A percentile compares a stretch with the other conserved stretches of the same genome.
These are phyloP conservation scores for Gossypium davidsonii DNA, from an alignment of 441 rosid genomes.

Conservation along the genomic window DNA sequence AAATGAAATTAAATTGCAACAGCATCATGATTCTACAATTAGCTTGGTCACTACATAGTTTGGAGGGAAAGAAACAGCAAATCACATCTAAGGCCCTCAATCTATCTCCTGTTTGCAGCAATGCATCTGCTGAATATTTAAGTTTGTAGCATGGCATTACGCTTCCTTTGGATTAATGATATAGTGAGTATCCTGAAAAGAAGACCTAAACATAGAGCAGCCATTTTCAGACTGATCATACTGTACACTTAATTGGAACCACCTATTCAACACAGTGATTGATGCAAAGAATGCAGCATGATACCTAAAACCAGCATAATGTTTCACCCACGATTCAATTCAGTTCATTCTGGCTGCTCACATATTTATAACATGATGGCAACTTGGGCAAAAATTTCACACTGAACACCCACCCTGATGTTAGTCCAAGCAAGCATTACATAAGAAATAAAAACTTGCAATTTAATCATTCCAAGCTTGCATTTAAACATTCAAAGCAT, in stretches of 20 bases:
- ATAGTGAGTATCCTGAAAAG: conserved; percentile 1
- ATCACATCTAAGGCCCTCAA: background rate
- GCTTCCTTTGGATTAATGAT: background rate
- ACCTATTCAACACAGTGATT: background rate
- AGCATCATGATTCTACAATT: background rate
- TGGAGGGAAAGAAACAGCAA: background rate
- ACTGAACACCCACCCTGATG: background rate
- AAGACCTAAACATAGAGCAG: background rate
- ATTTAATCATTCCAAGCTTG: background rate
- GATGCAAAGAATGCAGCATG: background rate
- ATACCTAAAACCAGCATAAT: background rate
- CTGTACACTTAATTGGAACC: background rate
- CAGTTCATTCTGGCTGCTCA: background rate
- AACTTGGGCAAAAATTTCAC: background rate
- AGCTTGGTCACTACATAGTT: background rate
- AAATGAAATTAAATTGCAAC: background rate
- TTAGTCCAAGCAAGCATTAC: background rate
- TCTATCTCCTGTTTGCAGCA: background rate
- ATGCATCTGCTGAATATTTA: background rate
- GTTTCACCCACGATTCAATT: background rate
- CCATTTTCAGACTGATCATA: background rate
- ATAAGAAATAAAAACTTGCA: background rate
- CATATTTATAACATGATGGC: background rate
- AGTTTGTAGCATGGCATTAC: background rate
- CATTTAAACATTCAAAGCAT: background rate